Evolutionary conservation across 768 basidiomycete species (phyloP), one percentile per base, ranked within the genome.

Genomic region (Tricholoma saponaceum): DNA sequence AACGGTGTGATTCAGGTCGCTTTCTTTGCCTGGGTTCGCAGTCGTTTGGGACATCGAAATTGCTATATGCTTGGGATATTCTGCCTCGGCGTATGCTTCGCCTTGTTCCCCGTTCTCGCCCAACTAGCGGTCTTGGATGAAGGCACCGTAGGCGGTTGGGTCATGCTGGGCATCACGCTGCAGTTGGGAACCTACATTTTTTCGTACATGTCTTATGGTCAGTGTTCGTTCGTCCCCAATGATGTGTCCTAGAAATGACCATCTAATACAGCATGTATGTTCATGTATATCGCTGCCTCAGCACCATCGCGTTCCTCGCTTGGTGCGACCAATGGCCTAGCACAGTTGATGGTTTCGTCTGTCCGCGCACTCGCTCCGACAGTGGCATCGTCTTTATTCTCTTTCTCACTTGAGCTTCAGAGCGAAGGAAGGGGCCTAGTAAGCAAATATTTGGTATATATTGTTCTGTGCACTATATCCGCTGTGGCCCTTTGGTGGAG

Each of bases 321-420:
- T 7, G 85, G 85, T 1, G 76, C 83, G 2, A 83, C 79, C n/a
- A 86, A 87, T 56, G 84, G 85, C 0, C 67, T 82, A 0, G 70
- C 69, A 0, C 79, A 80, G 60, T 57, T 74, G 25, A 61, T 69
- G 5, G 67, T 66, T 12, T 63, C 58, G n/a, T 49, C 56, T 16
- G 59, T 64, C 49, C 62, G 69, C 49, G 70, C 70, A 3, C 73
- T 71, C 60, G 84, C 82, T n/a, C 83, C 82, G 0, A 77, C 80
- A 7, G 63, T 74, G 1, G 72, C 82, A 0, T 80, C 79, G 28
- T 85, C 83, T 23, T 74, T 84, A 47, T 87, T 84, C 69, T 80
- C 85, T 18, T 66, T 85, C 10, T 85, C 84, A 0, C 74, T 81
- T 49, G 68, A 79, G 50, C 58, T 60, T 30, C 28, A 20, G 3